Evolutionary conservation across 2,329 filamentous ascomycete species (phyloP), one percentile per base, ranked within the genome.

Genomic region (Colletotrichum plurivorum): DNA sequence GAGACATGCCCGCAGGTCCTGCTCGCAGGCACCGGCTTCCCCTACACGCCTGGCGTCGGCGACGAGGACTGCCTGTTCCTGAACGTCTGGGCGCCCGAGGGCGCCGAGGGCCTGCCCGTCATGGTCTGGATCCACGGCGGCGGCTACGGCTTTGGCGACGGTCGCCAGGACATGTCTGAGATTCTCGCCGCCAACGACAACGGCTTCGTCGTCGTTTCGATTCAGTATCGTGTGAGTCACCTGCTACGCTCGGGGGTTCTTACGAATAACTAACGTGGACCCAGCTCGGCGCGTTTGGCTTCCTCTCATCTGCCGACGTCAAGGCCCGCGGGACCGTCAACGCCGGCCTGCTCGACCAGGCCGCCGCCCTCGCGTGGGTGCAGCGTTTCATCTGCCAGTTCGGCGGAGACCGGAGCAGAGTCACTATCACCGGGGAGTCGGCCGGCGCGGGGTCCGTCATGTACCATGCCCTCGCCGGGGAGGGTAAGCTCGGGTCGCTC

Each of bases 351-450:
- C 75, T 85, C 2, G 86, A 88, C 71, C 84, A 87, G 73, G 78
- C 81, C 49, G 81, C 82, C 15, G 84, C 82, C 0, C 76, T 89
- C 2, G 73, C 82, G 71, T 88, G 87, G 85, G 83, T 88, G 4
- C 81, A 87, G 57, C 77, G 78, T 6, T 76, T 88, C 69, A 86
- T 88, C 54, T 69, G 77, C 31, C 72, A 78, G 6, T 88, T 89
- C 67, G 86, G 87, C 3, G 86, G 87, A 9, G 82, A 88, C 62
- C 79, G 81, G 0, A 71, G 71, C 3, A 81, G 84, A 10, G 82
- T 89, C 1, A 87, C 85, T 0, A 82, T 88, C 31, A 80, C 81
- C 73, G 87, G 87, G 0, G 83, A 88, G 72, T 84, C 82, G 9
- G 85, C 87, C 0, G 87, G 87, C 2, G 88, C 79, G 0, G 86